Evolutionary conservation across 495 filamentous ascomycete species (phyloP), one percentile per base, ranked within the genome.

Genomic region (Friedmanniomyces simplex): DNA sequence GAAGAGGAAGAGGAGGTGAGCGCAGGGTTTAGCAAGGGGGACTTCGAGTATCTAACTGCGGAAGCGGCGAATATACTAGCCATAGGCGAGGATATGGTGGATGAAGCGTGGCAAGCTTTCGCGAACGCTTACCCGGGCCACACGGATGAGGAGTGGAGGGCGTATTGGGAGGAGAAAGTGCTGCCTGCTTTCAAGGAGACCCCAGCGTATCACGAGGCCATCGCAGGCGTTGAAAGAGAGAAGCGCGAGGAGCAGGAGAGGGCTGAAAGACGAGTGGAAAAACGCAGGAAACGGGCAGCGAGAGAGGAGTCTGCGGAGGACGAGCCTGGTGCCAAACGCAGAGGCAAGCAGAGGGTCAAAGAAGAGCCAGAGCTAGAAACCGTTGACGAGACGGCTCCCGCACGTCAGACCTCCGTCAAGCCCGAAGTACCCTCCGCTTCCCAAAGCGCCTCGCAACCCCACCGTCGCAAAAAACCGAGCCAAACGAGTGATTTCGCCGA

Each of bases 51-150:
- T 4, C 10, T 32, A 10, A 32, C 28, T 32, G 28, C 28, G 10
- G 28, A 32, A 32, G 28, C 47, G 55, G 32, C n/a, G 20, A 34
- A 28, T 50, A 32, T 11, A 54, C 4, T 32, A 32, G 64, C 24
- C 50, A 4, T 32, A 10, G 28, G 46, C 30, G 49, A 66, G 1
- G 39, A 46, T 24, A 30, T 66, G 1, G 16, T 66, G 47, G 24
- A 21, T 10, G 24, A 59, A 22, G 63, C 61, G 2, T 68, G 63
- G 63, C 25, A 51, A 10, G 55, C 54, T 13, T 64, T 53, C 57
- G 60, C 60, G 7, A 21, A 54, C 11, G 22, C 39, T 2, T 34
- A 34, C 14, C 47, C 58, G n/a, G n/a, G 30, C n/a, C 60, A 64
- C 45, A 50, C 60, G 5, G 63, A 51, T 0, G 37, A 57, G 18